phyloP scores from a whole-genome alignment of 75 land plant species.

The Isoetes taiwanensis region DNA sequence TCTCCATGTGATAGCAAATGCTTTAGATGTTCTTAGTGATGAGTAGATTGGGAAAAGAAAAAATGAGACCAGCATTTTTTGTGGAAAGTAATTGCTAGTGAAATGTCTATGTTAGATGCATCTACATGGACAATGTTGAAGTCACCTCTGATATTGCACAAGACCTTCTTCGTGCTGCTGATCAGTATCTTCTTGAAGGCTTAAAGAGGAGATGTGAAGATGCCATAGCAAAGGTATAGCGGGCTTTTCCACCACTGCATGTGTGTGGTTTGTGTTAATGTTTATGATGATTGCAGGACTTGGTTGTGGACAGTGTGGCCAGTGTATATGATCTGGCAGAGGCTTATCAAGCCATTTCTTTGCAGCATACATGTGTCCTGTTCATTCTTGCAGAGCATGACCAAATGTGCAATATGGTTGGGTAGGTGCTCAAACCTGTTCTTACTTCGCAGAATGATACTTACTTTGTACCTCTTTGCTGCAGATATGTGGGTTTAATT shows the following conservation, averaged over 20 bases:
- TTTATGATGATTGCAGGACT: constrained; percentile 33
- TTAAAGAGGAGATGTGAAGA: constrained; percentile 82
- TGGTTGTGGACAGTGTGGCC: constrained; percentile 66
- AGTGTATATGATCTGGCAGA: constrained; percentile 81
- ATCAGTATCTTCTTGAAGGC: constrained; percentile 90
- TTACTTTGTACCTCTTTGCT: neutral
- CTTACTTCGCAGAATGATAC: neutral
- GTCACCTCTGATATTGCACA: constrained; percentile 58
- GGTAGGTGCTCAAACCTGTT: constrained; percentile 30
- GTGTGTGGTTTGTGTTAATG: neutral
- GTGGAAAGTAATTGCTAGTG: no score
- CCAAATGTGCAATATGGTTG: constrained; percentile 38
- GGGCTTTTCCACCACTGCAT: neutral
- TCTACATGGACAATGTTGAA: constrained; percentile 81
- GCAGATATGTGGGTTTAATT: constrained; percentile 53
- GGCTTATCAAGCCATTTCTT: constrained; percentile 65
- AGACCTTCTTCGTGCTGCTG: constrained; percentile 86
- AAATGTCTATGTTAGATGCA: constrained; percentile 41
- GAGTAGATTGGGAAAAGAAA: neutral
- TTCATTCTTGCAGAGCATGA: constrained; percentile 71
- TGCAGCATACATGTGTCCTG: constrained; percentile 69
- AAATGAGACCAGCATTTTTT: neutral
- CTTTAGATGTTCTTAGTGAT: neutral
- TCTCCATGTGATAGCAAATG: neutral
- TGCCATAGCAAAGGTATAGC: constrained; percentile 71